These are phyloP conservation scores for Byssothecium circinans DNA, from an alignment of 2,329 filamentous ascomycete species.

Conservation along the genomic window DNA sequence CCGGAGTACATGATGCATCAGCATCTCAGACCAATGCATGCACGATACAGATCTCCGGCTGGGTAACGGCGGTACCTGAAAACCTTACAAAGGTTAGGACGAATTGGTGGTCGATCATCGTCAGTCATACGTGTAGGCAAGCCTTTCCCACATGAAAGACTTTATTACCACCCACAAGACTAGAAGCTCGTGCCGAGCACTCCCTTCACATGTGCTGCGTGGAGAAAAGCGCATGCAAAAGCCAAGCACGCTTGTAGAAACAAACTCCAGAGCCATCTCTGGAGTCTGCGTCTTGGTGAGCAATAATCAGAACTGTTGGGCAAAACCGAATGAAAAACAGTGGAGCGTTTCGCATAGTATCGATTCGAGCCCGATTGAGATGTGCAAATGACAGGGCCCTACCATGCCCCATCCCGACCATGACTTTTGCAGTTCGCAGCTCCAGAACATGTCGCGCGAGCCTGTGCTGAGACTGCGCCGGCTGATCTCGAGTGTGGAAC, in stretches of 20 bases:
- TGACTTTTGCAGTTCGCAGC: background rate
- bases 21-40: constrained; percentile 13
- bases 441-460: background rate
- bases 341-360: background rate
- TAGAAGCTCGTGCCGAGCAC: background rate
- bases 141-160: background rate
- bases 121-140: too few relatives aligned
- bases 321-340: too few relatives aligned
- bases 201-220: background rate
- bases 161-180: background rate
- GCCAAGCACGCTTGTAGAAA: too few relatives aligned
- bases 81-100: background rate
- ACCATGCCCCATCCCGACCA: background rate
- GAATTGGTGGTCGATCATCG: background rate
- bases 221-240: too few relatives aligned
- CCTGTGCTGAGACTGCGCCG: too few relatives aligned
- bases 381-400: too few relatives aligned
- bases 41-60: constrained; percentile 9
- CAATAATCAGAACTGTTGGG: too few relatives aligned
- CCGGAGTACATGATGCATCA: constrained; percentile 5
- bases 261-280: background rate
- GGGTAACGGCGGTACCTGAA: constrained; percentile 7
- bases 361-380: background rate
- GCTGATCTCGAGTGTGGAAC: background rate
- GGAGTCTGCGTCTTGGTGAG: too few relatives aligned